Percentiles rank a stretch among this genome's conserved stretches.
Evolutionary conservation across 2,329 filamentous ascomycete genomes (phyloP).

Genomic region (Diaporthe citriasiana): DNA sequence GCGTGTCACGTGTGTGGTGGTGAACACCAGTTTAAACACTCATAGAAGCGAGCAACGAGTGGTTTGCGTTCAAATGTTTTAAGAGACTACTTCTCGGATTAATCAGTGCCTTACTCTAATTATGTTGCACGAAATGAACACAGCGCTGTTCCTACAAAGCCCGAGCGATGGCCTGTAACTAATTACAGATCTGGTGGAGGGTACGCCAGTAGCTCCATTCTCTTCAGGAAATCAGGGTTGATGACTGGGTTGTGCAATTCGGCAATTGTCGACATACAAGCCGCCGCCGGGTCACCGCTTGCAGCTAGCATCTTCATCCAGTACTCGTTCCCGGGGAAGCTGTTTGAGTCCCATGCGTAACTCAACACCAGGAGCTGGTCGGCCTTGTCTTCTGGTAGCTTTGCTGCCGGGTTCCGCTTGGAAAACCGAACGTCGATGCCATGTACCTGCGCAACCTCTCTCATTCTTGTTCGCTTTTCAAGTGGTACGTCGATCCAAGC

Average conservation of each 20-base stretch:
- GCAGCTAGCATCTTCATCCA: slow-evolving; percentile 46
- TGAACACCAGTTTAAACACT: no score
- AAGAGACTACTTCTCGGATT: neutral
- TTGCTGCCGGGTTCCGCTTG: slow-evolving; percentile 40
- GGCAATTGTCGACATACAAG: slow-evolving; percentile 52
- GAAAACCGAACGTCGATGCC: slow-evolving; percentile 23
- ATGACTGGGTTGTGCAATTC: slow-evolving; percentile 52
- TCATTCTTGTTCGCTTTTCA: neutral
- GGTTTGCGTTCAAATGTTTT: no score
- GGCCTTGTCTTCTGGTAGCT: slow-evolving; percentile 42
- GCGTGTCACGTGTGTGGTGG: no score
- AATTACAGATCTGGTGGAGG: no score
- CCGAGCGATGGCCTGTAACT: no score
- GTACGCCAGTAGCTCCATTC: slow-evolving; percentile 45
- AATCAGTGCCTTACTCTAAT: neutral
- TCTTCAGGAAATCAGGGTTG: slow-evolving; percentile 48
- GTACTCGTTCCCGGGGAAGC: slow-evolving; percentile 53
- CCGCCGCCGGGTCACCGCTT: slow-evolving; percentile 52
- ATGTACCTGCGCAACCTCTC: neutral
- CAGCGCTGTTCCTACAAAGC: neutral
- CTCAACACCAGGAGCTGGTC: slow-evolving; percentile 49
- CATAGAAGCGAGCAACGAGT: no score
- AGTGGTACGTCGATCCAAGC: neutral
- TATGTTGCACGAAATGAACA: neutral
- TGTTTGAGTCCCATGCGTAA: slow-evolving; percentile 53